phyloP scores from a whole-genome alignment of 352 stramenopile genomes.

The Phytophthora megakarya region DNA sequence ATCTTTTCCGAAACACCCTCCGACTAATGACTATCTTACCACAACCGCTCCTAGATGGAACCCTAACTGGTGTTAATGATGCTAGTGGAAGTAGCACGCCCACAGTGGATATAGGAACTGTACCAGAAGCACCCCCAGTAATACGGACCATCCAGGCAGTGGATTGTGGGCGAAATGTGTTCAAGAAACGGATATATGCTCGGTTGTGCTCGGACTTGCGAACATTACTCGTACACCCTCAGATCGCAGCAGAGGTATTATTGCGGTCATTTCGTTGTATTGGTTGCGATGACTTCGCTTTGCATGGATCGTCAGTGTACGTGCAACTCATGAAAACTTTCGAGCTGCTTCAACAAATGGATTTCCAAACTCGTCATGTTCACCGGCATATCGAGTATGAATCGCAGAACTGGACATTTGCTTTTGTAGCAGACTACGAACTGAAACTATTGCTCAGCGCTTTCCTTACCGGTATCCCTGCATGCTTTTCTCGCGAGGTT shows the following conservation, averaged over 20 bases:
- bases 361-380: constrained; percentile 72
- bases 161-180: constrained; percentile 68
- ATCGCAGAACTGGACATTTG: constrained; percentile 83
- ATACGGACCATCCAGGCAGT: constrained; percentile 57
- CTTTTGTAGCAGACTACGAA: constrained; percentile 85
- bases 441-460: constrained; percentile 75
- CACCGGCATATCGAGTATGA: constrained; percentile 83
- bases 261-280: constrained; percentile 59
- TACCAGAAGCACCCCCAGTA: constrained; percentile 29
- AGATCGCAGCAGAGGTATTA: constrained; percentile 60
- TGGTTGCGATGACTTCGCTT: constrained; percentile 27
- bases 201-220: constrained; percentile 82
- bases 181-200: constrained; percentile 82
- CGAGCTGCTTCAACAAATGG: constrained; percentile 78
- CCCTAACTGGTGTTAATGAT: background rate
- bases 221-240: constrained; percentile 72
- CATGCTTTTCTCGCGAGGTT: constrained; percentile 52
- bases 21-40: constrained; percentile 60
- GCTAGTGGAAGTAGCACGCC: constrained; percentile 30
- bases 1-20: constrained; percentile 62
- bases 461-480: constrained; percentile 63
- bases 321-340: constrained; percentile 63
- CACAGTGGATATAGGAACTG: constrained; percentile 22
- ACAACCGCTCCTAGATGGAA: constrained; percentile 27
- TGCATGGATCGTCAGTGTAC: constrained; percentile 55